Evolutionary conservation across 148 eudicot species (phyloP).

Genomic region (Pouteria glomerata): DNA sequence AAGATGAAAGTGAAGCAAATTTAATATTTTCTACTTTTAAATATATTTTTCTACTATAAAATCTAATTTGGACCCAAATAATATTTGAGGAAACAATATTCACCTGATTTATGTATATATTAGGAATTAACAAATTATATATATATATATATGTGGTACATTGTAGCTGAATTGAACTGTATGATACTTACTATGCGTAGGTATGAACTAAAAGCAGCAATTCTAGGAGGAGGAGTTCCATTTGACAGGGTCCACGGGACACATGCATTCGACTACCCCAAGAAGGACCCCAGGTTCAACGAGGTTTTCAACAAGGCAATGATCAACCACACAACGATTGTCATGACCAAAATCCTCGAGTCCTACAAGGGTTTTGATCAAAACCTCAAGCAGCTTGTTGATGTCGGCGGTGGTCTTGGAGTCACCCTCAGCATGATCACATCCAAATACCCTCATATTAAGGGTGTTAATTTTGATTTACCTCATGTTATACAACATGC

Average conservation of each 20-base stretch:
- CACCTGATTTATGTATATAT: no score
- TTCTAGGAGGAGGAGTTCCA: constrained; percentile 44
- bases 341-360: constrained; percentile 24
- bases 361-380: constrained; percentile 38
- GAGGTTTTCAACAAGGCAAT: constrained; percentile 44
- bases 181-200: no score
- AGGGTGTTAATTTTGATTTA: no score
- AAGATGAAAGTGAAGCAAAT: no score
- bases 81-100: no score
- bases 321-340: constrained; percentile 23
- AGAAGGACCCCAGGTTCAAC: constrained; percentile 29
- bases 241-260: constrained; percentile 38
- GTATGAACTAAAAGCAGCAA: constrained; percentile 31
- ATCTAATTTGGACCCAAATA: no score
- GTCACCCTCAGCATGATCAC: constrained; percentile 25
- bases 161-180: no score
- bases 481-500: constrained; percentile 25
- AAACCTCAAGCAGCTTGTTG: constrained; percentile 28
- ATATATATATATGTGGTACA: no score
- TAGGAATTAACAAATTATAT: no score
- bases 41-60: no score
- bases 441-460: no score
- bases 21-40: no score
- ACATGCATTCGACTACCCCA: constrained; percentile 37
- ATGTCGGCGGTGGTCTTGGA: constrained; percentile 48